Evolutionary conservation across 768 basidiomycete species (phyloP).

Genomic region (Lepiota brunneoincarnata): DNA sequence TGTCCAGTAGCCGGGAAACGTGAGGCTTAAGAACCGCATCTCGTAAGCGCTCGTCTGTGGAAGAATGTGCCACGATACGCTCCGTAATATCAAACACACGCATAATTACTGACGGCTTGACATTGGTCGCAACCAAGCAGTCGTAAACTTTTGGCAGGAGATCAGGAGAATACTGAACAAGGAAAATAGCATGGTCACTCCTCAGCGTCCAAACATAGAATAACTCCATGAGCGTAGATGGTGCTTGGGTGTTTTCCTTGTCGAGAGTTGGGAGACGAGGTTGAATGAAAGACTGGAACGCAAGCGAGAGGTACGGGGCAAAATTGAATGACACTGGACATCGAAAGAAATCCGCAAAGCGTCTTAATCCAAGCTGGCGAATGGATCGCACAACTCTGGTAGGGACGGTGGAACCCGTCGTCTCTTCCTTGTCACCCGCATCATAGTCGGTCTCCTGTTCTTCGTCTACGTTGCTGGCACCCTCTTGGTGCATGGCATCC

Average conservation of each 20-base stretch:
- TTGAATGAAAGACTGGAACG: constrained; percentile 72
- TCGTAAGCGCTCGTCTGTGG: constrained; percentile 46
- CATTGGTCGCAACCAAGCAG: constrained; percentile 78
- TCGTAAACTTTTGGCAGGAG: constrained; percentile 77
- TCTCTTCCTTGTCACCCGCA: constrained; percentile 33
- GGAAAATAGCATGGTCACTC: constrained; percentile 52
- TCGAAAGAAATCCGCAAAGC: constrained; percentile 86
- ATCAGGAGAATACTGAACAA: constrained; percentile 66
- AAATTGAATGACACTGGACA: constrained; percentile 74
- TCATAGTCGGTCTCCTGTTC: constrained; percentile 22
- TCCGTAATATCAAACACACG: constrained; percentile 87
- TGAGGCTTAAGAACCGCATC: constrained; percentile 64
- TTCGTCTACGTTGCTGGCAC: constrained; percentile 19
- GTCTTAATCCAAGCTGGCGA: constrained; percentile 81
- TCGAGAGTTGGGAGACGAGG: constrained; percentile 77
- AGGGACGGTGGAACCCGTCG: constrained; percentile 28
- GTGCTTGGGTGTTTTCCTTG: constrained; percentile 87
- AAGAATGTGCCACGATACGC: constrained; percentile 54
- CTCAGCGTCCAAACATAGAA: constrained; percentile 75
- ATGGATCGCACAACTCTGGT: constrained; percentile 53
- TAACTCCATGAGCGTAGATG: constrained; percentile 84
- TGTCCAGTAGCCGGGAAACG: constrained; percentile 66
- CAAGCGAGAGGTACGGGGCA: constrained; percentile 58
- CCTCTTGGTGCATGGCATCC: constrained; percentile 30
- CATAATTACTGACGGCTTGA: constrained; percentile 81